Evolutionary conservation across 2,329 filamentous ascomycete genomes (phyloP), one percentile per base, ranked within the genome.

Genomic region (Coniochaeta sp.): DNA sequence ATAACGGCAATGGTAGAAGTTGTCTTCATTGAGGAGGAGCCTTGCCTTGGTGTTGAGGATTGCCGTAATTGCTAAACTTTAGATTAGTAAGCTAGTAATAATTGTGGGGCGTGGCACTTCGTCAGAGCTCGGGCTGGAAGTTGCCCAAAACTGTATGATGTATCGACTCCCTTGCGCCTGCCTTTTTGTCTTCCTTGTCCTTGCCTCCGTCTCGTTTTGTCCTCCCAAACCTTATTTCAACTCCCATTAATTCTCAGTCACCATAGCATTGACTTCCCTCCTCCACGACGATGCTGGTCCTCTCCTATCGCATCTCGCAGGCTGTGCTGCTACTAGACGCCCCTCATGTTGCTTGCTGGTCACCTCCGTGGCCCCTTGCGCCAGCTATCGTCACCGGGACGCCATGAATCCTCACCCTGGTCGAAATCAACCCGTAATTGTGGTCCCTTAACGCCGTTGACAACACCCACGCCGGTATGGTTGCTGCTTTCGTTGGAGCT

Each of bases 191-290:
- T 26, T 24, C 42, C 42, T 26, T 24, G 42, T 47, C 42, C 42
- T 22, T 47, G 42, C 19, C 22, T 4, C 22, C 10, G 42, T 22
- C 19, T 3, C 42, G 26, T 47, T 47, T 47, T 47, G 42, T 47
- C 42, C 42, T 28, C 32, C 52, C n/a, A n/a, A 55, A 55, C 52
- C 52, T 55, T 55, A 55, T 30, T 24, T 55, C 52, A n/a, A 55
- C 52, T 36, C 28, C 52, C 52, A 32, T 30, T 36, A 42, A 42
- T 12, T 9, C 34, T 36, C 12, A 24, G 10, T 26, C 40, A 44
- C 40, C 40, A 12, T 9, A 12, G 19, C 5, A 7, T 44, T 44
- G 40, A 44, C 40, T 44, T 12, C 40, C 12, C 2, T 44, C 19
- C 40, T 22, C 2, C 40, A 44, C n/a, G 16, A 44, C 17, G 4